These are phyloP conservation scores for Musa beccarii DNA, from an alignment of 176 grass and related monocot species.

Conservation along the genomic window DNA sequence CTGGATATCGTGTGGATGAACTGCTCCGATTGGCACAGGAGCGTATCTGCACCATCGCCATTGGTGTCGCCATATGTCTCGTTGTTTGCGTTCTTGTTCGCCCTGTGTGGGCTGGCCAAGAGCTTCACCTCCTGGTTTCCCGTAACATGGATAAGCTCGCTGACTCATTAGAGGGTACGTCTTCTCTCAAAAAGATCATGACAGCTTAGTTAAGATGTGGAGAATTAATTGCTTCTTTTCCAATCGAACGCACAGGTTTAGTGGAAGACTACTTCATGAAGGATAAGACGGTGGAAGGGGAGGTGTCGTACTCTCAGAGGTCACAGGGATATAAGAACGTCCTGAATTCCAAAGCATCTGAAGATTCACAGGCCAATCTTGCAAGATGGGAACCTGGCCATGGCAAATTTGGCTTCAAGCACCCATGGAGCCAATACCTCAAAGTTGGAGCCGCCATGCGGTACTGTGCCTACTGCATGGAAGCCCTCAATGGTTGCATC, in stretches of 20 bases:
- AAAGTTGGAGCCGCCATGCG: neutral
- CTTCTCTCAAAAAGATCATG: neutral
- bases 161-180: slow-evolving; percentile 1
- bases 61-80: slow-evolving; percentile 3
- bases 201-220: too few relatives aligned
- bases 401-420: slow-evolving; percentile 2
- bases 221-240: too few relatives aligned
- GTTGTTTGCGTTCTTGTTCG: neutral
- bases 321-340: neutral
- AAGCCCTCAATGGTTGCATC: neutral
- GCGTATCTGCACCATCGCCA: neutral
- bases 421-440: slow-evolving; percentile 14
- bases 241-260: neutral
- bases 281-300: neutral
- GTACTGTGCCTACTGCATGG: neutral
- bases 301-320: neutral
- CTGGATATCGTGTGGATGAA: slow-evolving; percentile 5
- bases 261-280: neutral
- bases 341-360: neutral
- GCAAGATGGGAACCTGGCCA: slow-evolving; percentile 15
- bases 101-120: slow-evolving; percentile 12
- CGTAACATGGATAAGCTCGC: slow-evolving; percentile 5
- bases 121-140: slow-evolving; percentile 1
- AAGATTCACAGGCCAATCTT: slow-evolving; percentile 5
- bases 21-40: neutral